A percentile compares a stretch with the other conserved stretches of the same genome.
phyloP scores from a whole-genome alignment of 768 basidiomycete species.

The Termitomyces sp. region DNA sequence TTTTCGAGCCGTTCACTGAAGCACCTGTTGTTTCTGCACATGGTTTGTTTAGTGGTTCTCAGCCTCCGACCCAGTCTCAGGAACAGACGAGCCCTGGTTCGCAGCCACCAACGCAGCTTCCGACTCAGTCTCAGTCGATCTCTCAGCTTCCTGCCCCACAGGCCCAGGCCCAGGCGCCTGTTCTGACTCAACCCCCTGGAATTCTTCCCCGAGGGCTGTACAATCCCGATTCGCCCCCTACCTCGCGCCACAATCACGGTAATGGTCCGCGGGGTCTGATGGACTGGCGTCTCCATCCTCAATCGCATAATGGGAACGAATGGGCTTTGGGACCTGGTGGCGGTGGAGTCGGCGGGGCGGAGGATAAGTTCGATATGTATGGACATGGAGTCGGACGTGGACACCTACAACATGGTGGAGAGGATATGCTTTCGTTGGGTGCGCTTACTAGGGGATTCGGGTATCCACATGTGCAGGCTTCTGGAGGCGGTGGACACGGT shows the following conservation, averaged over 20 bases:
- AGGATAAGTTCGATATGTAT: background rate
- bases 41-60: slow-evolving; percentile 10
- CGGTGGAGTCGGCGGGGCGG: slow-evolving; percentile 14
- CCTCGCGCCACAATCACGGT: background rate
- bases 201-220: slow-evolving; percentile 3
- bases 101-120: background rate
- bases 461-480: slow-evolving; percentile 15
- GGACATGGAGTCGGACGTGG: background rate
- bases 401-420: background rate
- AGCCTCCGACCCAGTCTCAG: background rate
- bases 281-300: slow-evolving; percentile 37
- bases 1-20: slow-evolving; percentile 55
- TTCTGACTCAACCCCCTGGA: slow-evolving; percentile 1
- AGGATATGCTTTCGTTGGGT: background rate
- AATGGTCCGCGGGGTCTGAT: slow-evolving; percentile 17
- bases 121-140: background rate
- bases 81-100: background rate
- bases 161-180: slow-evolving; percentile 1
- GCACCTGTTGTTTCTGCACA: slow-evolving; percentile 34
- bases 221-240: background rate
- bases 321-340: background rate
- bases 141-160: background rate
- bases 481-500: background rate
- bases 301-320: slow-evolving; percentile 14
- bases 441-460: background rate